phyloP scores from a whole-genome alignment of 2,329 filamentous ascomycete genomes.

The Sclerotinia spermophila region DNA sequence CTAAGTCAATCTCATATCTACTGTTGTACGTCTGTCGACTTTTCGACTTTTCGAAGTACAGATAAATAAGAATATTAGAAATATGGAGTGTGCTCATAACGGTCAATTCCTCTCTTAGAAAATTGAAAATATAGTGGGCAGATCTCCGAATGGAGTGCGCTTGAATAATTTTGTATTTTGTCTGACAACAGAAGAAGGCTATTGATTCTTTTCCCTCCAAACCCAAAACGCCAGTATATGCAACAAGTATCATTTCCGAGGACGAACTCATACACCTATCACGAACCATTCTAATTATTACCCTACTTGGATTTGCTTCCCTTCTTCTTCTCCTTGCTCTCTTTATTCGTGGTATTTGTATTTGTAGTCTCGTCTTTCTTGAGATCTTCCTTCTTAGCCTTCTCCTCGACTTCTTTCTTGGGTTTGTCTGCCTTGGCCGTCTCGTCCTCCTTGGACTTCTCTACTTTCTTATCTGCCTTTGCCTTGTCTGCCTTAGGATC shows the following conservation, averaged over 20 bases:
- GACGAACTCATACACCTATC: not conserved
- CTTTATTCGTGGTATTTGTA: not conserved
- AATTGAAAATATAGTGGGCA: not conserved
- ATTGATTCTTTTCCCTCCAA: slow-evolving; percentile 1
- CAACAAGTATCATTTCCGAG: not conserved
- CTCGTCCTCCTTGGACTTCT: slow-evolving; percentile 14
- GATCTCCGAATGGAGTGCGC: not conserved
- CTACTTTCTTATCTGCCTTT: slow-evolving; percentile 25
- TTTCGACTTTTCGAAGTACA: not conserved
- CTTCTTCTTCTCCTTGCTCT: slow-evolving; percentile 16
- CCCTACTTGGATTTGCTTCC: slow-evolving; percentile 13
- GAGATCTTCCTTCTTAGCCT: not conserved
- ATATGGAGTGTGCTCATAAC: not conserved
- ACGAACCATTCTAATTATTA: not conserved
- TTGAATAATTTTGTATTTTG: not conserved
- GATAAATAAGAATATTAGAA: not conserved
- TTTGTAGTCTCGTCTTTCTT: slow-evolving; percentile 4
- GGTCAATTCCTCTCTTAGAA: not conserved
- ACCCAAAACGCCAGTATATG: slow-evolving; percentile 11
- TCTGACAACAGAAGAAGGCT: slow-evolving; percentile 2
- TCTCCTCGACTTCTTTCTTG: not conserved
- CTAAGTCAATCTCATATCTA: no score
- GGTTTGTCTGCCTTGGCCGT: not conserved
- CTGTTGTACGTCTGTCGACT: not conserved
- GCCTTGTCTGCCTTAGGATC: slow-evolving; percentile 59